These are phyloP conservation scores for Alopecurus myosuroides DNA, from an alignment of 176 grass and related monocot genomes.

Conservation along the genomic window DNA sequence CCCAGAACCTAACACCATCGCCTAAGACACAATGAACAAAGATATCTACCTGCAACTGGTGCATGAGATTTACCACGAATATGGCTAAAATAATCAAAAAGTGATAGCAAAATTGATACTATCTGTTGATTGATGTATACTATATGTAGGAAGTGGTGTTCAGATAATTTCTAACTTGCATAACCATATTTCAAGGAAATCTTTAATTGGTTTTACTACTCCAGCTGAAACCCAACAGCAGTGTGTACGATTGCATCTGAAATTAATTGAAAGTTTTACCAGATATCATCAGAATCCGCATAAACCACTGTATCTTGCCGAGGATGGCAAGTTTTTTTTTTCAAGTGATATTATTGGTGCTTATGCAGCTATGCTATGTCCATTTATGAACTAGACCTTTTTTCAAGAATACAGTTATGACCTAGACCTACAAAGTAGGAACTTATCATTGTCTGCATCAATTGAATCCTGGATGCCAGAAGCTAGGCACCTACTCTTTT, in stretches of 20 bases:
- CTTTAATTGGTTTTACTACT: neutral
- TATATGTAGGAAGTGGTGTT: neutral
- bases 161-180: neutral
- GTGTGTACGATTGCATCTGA: neutral
- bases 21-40: neutral
- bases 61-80: neutral
- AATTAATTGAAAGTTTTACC: neutral
- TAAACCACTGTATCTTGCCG: neutral
- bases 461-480: constrained; percentile 11
- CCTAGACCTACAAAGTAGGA: constrained; percentile 13
- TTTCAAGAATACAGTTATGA: too few species aligned
- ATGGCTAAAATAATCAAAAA: neutral
- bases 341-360: neutral
- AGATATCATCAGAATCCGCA: neutral
- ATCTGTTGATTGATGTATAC: neutral
- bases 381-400: constrained; percentile 11
- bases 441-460: neutral
- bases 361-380: neutral
- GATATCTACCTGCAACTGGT: neutral
- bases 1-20: neutral
- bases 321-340: neutral
- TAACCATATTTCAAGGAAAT: neutral
- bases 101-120: neutral
- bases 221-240: neutral
- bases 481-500: neutral